Evolutionary conservation across 169 alveolate genomes (phyloP).

Genomic region (Toxoplasma gondii): DNA sequence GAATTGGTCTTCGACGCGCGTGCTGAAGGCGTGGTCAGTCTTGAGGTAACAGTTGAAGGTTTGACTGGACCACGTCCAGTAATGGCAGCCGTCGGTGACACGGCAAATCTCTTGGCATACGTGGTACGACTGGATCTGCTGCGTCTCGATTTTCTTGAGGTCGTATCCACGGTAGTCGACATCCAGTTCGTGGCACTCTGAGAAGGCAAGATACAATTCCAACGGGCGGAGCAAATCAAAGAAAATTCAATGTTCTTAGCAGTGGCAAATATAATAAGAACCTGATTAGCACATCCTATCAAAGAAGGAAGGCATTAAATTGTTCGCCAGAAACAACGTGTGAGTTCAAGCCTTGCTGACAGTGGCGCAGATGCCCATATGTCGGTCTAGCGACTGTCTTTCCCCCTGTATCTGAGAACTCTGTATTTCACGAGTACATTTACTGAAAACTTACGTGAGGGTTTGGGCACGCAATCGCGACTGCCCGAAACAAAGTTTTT

Average conservation of each 20-base stretch:
- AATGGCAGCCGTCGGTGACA: background rate
- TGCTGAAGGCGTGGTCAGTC: background rate
- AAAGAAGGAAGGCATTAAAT: background rate
- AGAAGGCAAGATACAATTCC: background rate
- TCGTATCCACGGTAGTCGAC: slow-evolving; percentile 36
- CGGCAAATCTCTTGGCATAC: slow-evolving; percentile 33
- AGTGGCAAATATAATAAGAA: no score
- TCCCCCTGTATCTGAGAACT: no score
- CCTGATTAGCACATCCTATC: no score
- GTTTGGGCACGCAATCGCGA: slow-evolving; percentile 18
- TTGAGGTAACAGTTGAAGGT: slow-evolving; percentile 16
- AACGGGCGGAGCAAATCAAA: background rate
- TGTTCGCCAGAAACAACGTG: background rate
- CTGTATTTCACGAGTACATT: no score
- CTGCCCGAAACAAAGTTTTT: slow-evolving; percentile 1
- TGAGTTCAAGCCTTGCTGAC: background rate
- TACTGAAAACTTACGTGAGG: slow-evolving; percentile 6
- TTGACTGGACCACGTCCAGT: background rate
- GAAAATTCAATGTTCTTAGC: background rate
- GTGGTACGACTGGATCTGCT: background rate
- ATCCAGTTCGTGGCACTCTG: background rate
- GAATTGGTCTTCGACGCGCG: background rate
- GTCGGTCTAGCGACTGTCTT: background rate
- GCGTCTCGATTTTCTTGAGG: background rate
- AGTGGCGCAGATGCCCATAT: background rate